Conservation (phyloP, 106 monocot species). For the Acanthochlamys bracteata region DNA sequence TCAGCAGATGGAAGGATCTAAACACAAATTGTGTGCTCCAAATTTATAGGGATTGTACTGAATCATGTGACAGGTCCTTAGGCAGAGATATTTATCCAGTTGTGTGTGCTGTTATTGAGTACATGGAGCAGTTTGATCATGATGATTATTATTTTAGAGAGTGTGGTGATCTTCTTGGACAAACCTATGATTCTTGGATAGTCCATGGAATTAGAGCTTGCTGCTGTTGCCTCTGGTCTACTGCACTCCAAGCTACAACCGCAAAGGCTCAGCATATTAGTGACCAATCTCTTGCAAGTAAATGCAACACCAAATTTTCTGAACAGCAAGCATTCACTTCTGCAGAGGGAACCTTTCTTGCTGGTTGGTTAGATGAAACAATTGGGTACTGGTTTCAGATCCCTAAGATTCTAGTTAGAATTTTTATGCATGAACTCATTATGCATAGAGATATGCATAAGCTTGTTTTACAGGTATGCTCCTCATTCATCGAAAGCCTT, state of each 20-base stretch:
- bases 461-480: no score
- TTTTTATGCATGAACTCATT: no score
- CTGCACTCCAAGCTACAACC: conserved; percentile 75
- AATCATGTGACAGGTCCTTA: conserved; percentile 78
- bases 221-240: conserved; percentile 87
- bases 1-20: conserved; percentile 96
- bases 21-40: conserved; percentile 97
- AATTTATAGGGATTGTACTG: conserved; percentile 92
- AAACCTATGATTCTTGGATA: conserved; percentile 97
- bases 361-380: conserved; percentile 97
- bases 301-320: conserved; percentile 61
- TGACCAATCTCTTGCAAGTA: conserved; percentile 62
- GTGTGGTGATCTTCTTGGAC: conserved; percentile 96
- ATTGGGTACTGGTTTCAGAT: conserved; percentile 33
- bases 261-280: conserved; percentile 85
- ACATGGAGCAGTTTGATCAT: conserved; percentile 96
- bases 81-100: conserved; percentile 85
- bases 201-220: conserved; percentile 95
- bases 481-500: no score
- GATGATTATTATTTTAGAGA: conserved; percentile 92
- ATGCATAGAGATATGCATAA: no score
- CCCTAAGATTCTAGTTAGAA: neutral
- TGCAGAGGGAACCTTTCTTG: conserved; percentile 80
- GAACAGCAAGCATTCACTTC: conserved; percentile 78
- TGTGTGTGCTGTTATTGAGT: conserved; percentile 82